Conservation (phyloP, 495 filamentous ascomycete species). For the Aspergillus mulundensis region DNA sequence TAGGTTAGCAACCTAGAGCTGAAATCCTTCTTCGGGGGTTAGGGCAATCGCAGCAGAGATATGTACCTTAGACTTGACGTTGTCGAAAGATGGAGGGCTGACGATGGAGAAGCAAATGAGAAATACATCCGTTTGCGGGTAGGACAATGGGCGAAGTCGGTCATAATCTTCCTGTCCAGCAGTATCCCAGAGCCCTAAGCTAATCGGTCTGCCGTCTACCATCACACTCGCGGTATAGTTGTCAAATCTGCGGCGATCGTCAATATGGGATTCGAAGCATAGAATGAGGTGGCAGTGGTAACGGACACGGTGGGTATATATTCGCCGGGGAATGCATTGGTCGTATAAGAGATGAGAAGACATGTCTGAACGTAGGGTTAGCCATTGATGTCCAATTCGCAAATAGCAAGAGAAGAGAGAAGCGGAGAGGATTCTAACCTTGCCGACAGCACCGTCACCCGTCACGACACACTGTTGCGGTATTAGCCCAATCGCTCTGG, state of each 20-base stretch:
- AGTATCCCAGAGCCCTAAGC: constrained; percentile 96
- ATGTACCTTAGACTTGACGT: constrained; percentile 88
- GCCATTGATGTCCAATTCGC: not conserved
- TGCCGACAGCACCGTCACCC: constrained; percentile 97
- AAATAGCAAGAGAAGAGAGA: not conserved
- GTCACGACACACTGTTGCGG: constrained; percentile 85
- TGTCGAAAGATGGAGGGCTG: constrained; percentile 95
- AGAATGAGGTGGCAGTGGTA: constrained; percentile 9
- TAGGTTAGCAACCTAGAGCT: constrained; percentile 8
- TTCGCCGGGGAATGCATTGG: constrained; percentile 97
- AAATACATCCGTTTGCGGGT: constrained; percentile 97
- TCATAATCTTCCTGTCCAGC: constrained; percentile 99
- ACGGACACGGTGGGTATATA: constrained; percentile 98
- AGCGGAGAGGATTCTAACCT: constrained; percentile 54
- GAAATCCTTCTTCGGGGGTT: not conserved
- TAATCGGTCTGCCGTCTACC: constrained; percentile 97
- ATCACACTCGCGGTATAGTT: constrained; percentile 99
- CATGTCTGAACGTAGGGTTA: constrained; percentile 65
- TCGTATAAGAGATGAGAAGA: constrained; percentile 97
- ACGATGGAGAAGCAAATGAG: constrained; percentile 98
- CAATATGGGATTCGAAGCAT: constrained; percentile 10
- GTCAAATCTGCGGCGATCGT: constrained; percentile 66
- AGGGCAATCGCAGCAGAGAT: not conserved
- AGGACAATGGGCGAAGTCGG: constrained; percentile 88
- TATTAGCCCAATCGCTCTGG: constrained; percentile 24